Conservation (phyloP, 176 grass and related monocot species). For the sorghum (Sorghum bicolor) region DNA sequence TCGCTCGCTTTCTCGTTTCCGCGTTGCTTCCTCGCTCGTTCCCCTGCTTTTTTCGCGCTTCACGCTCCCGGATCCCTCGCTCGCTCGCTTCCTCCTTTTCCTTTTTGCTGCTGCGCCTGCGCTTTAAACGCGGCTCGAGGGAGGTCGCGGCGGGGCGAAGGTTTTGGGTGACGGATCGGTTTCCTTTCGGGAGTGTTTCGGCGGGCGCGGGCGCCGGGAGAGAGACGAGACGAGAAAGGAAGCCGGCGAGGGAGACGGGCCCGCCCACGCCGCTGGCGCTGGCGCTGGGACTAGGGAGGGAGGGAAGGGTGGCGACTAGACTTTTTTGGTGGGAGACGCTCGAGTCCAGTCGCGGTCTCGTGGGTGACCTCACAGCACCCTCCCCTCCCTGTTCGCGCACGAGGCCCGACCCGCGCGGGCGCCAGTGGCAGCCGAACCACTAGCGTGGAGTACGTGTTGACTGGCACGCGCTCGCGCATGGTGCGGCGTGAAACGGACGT, state of each 20-base stretch:
- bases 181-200: neutral
- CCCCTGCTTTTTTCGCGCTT: slow-evolving; percentile 17
- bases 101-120: neutral
- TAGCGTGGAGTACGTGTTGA: neutral
- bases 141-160: neutral
- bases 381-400: neutral
- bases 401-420: neutral
- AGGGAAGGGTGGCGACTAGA: neutral
- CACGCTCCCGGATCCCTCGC: slow-evolving; percentile 11
- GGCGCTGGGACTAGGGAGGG: neutral
- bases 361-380: neutral
- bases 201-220: neutral
- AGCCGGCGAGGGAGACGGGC: neutral
- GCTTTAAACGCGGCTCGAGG: neutral
- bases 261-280: neutral
- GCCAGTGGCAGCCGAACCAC: neutral
- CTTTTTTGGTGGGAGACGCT: neutral
- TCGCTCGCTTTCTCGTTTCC: slow-evolving; percentile 15
- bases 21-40: slow-evolving; percentile 16
- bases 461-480: neutral
- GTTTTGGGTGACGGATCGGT: neutral
- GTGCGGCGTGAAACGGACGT: neutral
- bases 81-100: neutral
- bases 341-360: neutral
- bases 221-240: no score